Percentiles rank a stretch among this genome's conserved stretches.
phyloP scores from a whole-genome alignment of 192 early-diverging fungal genomes.

The Entomortierella beljakovae region DNA sequence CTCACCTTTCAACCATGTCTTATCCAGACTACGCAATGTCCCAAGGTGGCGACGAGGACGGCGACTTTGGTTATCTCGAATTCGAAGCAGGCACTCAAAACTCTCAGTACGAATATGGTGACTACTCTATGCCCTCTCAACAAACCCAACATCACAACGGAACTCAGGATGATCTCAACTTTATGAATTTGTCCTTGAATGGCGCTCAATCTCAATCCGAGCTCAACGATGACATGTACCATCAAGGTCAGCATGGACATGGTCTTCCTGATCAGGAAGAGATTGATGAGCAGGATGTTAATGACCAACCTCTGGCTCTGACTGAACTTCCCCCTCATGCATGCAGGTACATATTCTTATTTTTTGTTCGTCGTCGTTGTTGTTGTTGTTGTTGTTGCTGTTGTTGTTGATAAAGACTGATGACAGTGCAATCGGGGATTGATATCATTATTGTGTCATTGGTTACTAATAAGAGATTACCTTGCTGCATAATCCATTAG shows the following conservation, averaged over 20 bases:
- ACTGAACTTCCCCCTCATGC: slow-evolving; percentile 83
- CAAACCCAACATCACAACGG: slow-evolving; percentile 30
- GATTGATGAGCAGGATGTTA: slow-evolving; percentile 64
- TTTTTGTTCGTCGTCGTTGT: slow-evolving; percentile 1
- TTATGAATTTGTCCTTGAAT: slow-evolving; percentile 41
- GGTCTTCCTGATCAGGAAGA: slow-evolving; percentile 46
- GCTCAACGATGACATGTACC: slow-evolving; percentile 14
- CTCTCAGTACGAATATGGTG: slow-evolving; percentile 76
- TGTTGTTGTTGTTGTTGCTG: not conserved
- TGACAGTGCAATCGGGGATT: not conserved
- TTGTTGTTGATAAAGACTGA: not conserved
- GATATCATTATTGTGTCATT: not conserved
- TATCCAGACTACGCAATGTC: slow-evolving; percentile 56
- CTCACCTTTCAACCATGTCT: slow-evolving; percentile 16
- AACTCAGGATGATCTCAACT: slow-evolving; percentile 63
- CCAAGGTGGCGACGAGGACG: slow-evolving; percentile 57
- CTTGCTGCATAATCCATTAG: slow-evolving; percentile 34
- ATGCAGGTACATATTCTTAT: slow-evolving; percentile 60
- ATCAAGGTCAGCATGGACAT: slow-evolving; percentile 21
- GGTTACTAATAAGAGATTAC: not conserved
- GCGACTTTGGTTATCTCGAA: slow-evolving; percentile 67
- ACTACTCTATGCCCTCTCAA: slow-evolving; percentile 64
- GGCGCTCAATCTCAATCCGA: slow-evolving; percentile 53
- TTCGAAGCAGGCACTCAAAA: slow-evolving; percentile 69
- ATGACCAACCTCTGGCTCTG: slow-evolving; percentile 59